Base-by-base conservation (phyloP, 2,329 filamentous ascomycete species). In the Dactylellina leptospora region DNA sequence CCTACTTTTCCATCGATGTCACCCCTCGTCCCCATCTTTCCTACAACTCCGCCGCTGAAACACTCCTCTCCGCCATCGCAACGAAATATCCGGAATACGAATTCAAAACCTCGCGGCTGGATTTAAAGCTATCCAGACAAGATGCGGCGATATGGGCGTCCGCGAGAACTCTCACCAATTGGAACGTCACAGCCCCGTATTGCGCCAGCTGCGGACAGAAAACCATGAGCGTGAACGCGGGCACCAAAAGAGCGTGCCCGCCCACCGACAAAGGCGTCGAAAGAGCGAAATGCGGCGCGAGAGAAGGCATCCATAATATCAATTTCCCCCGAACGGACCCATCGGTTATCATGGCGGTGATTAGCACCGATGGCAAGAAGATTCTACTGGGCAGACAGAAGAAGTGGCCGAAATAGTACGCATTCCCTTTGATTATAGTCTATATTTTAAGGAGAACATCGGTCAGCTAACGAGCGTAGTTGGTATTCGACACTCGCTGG, bases 401-500 rank as follows among this genome's bases (percentile, higher is more conserved):
- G 80, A 86, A 91, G 58, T 99, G 89, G 85, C 95, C 95, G 0
- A 74, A 74, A 55, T 51, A 74, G 73, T 74, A 48, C 20, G 48
- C 56, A n/a, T 38, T 40, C 28, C 25, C 47, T 16, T 22, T 23
- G 20, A 23, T 27, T 42, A 42, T 20, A 61, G 18, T 36, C 6
- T 44, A n/a, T 33, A 33, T 22, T 20, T 22, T 5, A 16, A 16
- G 23, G 4, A 11, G 10, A 23, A 23, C 8, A 16, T 4, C n/a
- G 5, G 13, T 3, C 4, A 10, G 48, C 2, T 38, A 16, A 22
- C 18, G 40, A 5, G 22, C 20, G 28, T 0, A 79, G 90, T 79
- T 96, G 90, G 91, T 97, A 93, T 83, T 91, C 87, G 76, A 96
- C 93, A 0, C 86, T 99, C 9, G 91, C 91, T 1, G 91, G 91